phyloP scores from a whole-genome alignment of 2,329 filamentous ascomycete genomes.

The Monosporascus sp. region DNA sequence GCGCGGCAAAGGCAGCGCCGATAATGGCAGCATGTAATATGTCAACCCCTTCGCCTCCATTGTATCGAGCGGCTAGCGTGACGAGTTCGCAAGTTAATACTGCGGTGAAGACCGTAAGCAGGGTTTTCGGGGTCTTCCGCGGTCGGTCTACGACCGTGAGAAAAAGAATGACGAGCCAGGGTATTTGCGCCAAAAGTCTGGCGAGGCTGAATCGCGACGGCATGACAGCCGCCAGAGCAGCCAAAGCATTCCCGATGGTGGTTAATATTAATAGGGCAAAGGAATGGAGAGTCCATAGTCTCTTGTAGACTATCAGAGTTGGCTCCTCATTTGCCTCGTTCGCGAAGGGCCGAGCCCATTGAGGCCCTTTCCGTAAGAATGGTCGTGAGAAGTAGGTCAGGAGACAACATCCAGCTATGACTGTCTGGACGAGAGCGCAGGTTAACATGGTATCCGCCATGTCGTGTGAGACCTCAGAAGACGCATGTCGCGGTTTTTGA shows the following conservation, averaged over 20 bases:
- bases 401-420: constrained; percentile 24
- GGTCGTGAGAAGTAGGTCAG: constrained; percentile 21
- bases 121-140: constrained; percentile 33
- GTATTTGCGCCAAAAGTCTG: constrained; percentile 29
- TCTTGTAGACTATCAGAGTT: constrained; percentile 1
- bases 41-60: constrained; percentile 24
- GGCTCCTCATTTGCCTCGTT: constrained; percentile 23
- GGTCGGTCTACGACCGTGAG: constrained; percentile 34
- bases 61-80: constrained; percentile 17
- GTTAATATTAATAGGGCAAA: constrained; percentile 28
- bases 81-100: constrained; percentile 27
- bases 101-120: constrained; percentile 33
- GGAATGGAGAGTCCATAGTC: constrained; percentile 35
- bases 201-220: constrained; percentile 17
- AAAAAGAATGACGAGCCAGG: constrained; percentile 34
- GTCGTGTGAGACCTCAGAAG: not conserved
- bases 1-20: constrained; percentile 37
- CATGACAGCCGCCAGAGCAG: constrained; percentile 25
- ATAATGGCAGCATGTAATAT: constrained; percentile 30
- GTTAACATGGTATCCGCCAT: constrained; percentile 14
- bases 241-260: constrained; percentile 28
- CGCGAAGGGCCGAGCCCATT: constrained; percentile 39
- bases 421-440: constrained; percentile 23
- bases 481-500: not conserved
- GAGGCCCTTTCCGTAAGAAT: constrained; percentile 27